Evolutionary conservation across 192 early-diverging fungal species (phyloP).

Genomic region (Backusella australiensis): DNA sequence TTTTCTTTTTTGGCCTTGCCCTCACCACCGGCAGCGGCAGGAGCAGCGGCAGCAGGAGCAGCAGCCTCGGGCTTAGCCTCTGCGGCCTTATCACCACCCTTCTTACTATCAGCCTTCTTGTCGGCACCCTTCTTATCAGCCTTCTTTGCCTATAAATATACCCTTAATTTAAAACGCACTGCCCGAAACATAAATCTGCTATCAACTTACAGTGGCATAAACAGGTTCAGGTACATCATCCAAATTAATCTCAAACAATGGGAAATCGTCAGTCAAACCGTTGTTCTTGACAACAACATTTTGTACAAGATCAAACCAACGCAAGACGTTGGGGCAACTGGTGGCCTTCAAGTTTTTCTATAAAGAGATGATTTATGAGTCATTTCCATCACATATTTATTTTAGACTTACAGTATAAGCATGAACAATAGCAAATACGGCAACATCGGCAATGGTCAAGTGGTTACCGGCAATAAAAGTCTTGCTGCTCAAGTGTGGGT

Average conservation of each 20-base stretch:
- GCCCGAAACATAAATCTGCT: too few relatives aligned
- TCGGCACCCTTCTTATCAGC: constrained; percentile 31
- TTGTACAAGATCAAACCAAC: constrained; percentile 83
- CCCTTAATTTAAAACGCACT: too few relatives aligned
- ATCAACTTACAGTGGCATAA: constrained; percentile 16
- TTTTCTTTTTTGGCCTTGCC: constrained; percentile 50
- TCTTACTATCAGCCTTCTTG: constrained; percentile 39
- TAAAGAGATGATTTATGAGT: neutral
- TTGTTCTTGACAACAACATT: constrained; percentile 50
- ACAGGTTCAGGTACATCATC: constrained; percentile 45
- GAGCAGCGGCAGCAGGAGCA: constrained; percentile 28
- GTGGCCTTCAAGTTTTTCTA: constrained; percentile 28
- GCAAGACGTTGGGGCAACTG: constrained; percentile 57
- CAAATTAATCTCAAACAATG: constrained; percentile 35
- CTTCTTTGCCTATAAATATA: neutral
- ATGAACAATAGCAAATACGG: constrained; percentile 65
- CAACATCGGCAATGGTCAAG: constrained; percentile 64
- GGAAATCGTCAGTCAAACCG: constrained; percentile 44
- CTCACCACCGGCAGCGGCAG: constrained; percentile 38
- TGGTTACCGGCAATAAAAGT: constrained; percentile 69
- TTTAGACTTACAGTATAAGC: constrained; percentile 43
- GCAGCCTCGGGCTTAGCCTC: constrained; percentile 23
- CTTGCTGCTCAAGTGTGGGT: constrained; percentile 59
- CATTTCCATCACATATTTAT: too few relatives aligned
- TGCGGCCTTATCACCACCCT: constrained; percentile 21